Percentiles rank a stretch among this genome's conserved stretches.
These are phyloP conservation scores for Huntiella omanensis DNA, from an alignment of 2,329 filamentous ascomycete genomes.

Conservation along the genomic window DNA sequence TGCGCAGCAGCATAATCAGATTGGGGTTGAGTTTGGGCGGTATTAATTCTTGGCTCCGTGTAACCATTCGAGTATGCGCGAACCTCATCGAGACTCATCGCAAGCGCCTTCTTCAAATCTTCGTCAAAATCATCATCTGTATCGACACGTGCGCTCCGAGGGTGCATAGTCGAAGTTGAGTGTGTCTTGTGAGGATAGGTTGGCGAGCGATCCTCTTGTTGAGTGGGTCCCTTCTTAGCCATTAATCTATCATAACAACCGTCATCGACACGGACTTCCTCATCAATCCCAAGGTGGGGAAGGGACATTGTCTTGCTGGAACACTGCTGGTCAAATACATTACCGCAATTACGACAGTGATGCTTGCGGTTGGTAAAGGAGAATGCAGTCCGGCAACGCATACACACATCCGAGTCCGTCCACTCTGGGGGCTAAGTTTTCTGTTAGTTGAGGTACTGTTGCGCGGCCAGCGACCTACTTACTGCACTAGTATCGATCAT, in stretches of 20 bases:
- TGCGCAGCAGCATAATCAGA: slow-evolving; percentile 3
- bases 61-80: slow-evolving; percentile 59
- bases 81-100: slow-evolving; percentile 93
- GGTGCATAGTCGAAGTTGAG: slow-evolving; percentile 58
- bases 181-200: slow-evolving; percentile 43
- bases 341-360: slow-evolving; percentile 93
- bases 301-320: slow-evolving; percentile 76
- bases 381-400: slow-evolving; percentile 89
- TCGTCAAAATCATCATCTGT: slow-evolving; percentile 77
- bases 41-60: slow-evolving; percentile 34
- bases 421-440: slow-evolving; percentile 67
- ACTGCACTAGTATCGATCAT: slow-evolving; percentile 96
- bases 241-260: slow-evolving; percentile 84
- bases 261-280: slow-evolving; percentile 86
- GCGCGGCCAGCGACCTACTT: slow-evolving; percentile 22
- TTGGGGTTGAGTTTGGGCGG: slow-evolving; percentile 14
- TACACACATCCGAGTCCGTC: slow-evolving; percentile 94
- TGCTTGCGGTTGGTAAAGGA: slow-evolving; percentile 98
- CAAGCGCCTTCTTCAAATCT: slow-evolving; percentile 77
- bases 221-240: slow-evolving; percentile 35
- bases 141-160: slow-evolving; percentile 58
- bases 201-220: slow-evolving; percentile 27
- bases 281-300: slow-evolving; percentile 79
- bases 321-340: slow-evolving; percentile 90
- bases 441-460: background rate